Base-by-base conservation (phyloP, 768 basidiomycete genomes). In the Boletus insuetus region DNA sequence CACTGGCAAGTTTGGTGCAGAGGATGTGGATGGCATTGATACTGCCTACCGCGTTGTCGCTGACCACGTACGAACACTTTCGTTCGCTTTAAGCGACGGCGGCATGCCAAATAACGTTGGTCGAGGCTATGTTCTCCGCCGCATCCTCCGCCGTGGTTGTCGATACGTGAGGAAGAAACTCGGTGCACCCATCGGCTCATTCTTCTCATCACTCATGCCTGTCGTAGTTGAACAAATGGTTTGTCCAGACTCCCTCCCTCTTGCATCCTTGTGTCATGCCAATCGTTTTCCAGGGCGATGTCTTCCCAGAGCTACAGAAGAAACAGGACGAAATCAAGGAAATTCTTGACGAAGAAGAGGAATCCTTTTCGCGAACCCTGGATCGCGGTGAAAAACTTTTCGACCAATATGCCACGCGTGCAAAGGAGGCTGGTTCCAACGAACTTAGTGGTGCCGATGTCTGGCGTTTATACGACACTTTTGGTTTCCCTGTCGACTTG, bases 11-110 rank as follows among this genome's bases (percentile, higher is more conserved):
- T 93, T 99, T 57, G 97, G 97, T 41, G 83, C 81, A n/a, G 92
- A 96, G n/a, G 97, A 98, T 69, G 74, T 74, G 26, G 94, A 98
- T 68, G 96, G 94, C 2, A 89, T 98, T 54, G 97, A 99, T 68
- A 99, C 93, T 46, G 97, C 96, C 19, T 99, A 99, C 74, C 86
- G 97, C 48, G 91, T 99, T 45, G 85, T 98, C 49, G 95, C 96
- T 7, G 97, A 99, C 71, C 97, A 99, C 69, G 89, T 95, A 35
- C 81, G 97, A 58, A 98, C 97, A 8, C 77, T 99, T 62, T 94
- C 94, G 0, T 92, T 99, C 66, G 96, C 97, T 16, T 78, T 99
- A 60, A 92, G 92, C 59, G 97, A 99, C 64, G 97, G 97, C 35
- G 97, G 97, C 49, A 84, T 97, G 12, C 97, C 97, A 4, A 93